Evolutionary conservation across 805 yeast species (phyloP).

Genomic region (Blastobotrys americana): DNA sequence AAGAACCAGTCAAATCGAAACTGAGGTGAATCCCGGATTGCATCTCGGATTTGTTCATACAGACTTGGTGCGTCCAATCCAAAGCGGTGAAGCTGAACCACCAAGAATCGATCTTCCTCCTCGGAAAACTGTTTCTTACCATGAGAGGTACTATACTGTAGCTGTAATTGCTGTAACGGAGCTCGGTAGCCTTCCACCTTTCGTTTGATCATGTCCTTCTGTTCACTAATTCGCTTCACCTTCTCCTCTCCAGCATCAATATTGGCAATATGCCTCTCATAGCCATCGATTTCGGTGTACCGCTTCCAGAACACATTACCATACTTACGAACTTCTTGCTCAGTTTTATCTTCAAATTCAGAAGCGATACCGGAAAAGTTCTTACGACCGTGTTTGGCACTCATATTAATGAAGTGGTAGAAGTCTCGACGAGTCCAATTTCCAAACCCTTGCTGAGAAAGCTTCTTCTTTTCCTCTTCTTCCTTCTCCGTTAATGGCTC

Average conservation of each 20-base stretch:
- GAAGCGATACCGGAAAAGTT: constrained; percentile 60
- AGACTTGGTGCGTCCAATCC: constrained; percentile 77
- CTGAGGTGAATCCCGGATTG: constrained; percentile 63
- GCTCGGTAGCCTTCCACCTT: constrained; percentile 63
- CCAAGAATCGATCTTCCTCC: constrained; percentile 83
- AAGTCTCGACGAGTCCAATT: constrained; percentile 89
- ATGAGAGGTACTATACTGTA: constrained; percentile 67
- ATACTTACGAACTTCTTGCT: constrained; percentile 73
- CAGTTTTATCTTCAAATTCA: constrained; percentile 75
- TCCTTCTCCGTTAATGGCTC: constrained; percentile 72
- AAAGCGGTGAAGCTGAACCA: constrained; percentile 68
- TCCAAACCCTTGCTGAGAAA: constrained; percentile 60
- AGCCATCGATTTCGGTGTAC: constrained; percentile 75
- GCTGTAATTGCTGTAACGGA: constrained; percentile 71
- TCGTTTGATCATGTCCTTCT: constrained; percentile 70
- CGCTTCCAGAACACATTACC: constrained; percentile 76
- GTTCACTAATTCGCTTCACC: constrained; percentile 53
- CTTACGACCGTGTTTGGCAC: constrained; percentile 76
- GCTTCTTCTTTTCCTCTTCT: constrained; percentile 57
- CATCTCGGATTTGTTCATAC: constrained; percentile 70
- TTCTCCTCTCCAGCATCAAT: constrained; percentile 89
- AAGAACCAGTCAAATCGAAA: constrained; percentile 86
- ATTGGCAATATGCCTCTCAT: constrained; percentile 71
- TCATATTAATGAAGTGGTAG: constrained; percentile 64
- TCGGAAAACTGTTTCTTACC: constrained; percentile 68